Evolutionary conservation across 352 stramenopile genomes (phyloP).

Genomic region (Phytophthora tentaculata): DNA sequence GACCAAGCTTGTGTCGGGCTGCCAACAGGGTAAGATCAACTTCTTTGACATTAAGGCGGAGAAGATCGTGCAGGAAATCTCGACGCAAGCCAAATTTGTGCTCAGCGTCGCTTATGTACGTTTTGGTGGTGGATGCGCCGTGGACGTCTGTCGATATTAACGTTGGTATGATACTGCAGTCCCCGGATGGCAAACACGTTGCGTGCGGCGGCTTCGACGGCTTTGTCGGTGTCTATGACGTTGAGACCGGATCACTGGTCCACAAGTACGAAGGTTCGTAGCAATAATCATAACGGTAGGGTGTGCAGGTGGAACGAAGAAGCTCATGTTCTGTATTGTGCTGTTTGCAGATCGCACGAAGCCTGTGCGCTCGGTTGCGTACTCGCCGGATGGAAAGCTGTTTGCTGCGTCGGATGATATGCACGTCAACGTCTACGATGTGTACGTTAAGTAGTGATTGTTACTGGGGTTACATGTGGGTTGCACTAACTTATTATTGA

Average conservation of each 20-base stretch:
- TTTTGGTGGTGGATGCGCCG: conserved; percentile 1
- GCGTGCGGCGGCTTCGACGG: conserved; percentile 84
- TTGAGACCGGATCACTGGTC: conserved; percentile 78
- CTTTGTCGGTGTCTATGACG: conserved; percentile 87
- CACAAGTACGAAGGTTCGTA: conserved; percentile 84
- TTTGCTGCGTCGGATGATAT: conserved; percentile 92
- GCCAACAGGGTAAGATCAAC: conserved; percentile 90
- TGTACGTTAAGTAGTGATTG: conserved; percentile 64
- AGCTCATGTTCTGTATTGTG: conserved; percentile 8
- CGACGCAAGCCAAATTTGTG: conserved; percentile 76
- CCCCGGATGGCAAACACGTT: conserved; percentile 82
- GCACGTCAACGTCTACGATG: conserved; percentile 93
- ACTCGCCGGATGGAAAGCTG: conserved; percentile 85
- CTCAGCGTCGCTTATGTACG: conserved; percentile 80
- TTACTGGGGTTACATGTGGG: conserved; percentile 2
- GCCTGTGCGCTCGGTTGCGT: conserved; percentile 86
- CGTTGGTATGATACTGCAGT: conserved; percentile 41
- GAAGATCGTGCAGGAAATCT: conserved; percentile 80
- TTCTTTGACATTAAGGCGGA: conserved; percentile 83
- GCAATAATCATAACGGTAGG: neutral
- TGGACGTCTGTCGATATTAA: neutral
- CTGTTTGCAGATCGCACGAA: conserved; percentile 75
- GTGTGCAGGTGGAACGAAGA: conserved; percentile 4
- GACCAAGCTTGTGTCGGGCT: conserved; percentile 79
- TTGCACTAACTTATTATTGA: conserved; percentile 3